Conservation (phyloP, 2,329 filamentous ascomycete genomes). For the Hypomyces perniciosus region DNA sequence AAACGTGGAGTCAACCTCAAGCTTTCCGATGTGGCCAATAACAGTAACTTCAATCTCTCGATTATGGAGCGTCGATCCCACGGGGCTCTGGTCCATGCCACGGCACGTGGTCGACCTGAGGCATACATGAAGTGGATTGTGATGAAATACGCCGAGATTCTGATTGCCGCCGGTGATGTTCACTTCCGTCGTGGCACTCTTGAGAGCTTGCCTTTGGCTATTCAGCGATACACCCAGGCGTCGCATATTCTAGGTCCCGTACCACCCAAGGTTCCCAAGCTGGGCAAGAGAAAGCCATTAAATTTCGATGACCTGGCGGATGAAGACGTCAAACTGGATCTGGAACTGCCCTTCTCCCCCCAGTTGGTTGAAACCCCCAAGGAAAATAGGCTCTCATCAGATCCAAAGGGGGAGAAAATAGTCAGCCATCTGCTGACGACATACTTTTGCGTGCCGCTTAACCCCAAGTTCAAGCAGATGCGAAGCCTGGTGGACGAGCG, state of each 20-base stretch:
- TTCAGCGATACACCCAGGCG: neutral
- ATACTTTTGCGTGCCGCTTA: neutral
- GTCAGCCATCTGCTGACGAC: neutral
- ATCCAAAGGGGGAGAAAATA: too few species aligned
- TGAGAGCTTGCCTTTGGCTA: neutral
- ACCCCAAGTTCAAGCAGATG: neutral
- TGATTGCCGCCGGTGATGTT: slow-evolving; percentile 10
- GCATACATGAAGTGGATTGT: neutral
- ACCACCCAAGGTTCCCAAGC: neutral
- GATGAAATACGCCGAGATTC: neutral
- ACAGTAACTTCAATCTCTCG: too few species aligned
- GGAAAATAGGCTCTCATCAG: too few species aligned
- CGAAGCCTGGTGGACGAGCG: neutral
- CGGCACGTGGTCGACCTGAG: neutral
- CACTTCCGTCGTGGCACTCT: neutral
- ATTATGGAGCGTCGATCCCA: too few species aligned
- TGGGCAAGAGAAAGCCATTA: neutral
- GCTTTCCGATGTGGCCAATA: too few species aligned
- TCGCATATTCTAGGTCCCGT: neutral
- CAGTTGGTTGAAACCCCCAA: neutral
- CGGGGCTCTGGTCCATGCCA: neutral
- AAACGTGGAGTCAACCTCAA: too few species aligned
- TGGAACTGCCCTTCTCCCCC: neutral
- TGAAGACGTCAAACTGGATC: neutral
- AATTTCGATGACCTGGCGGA: neutral